Evolutionary conservation across 176 grass and related monocot species (phyloP).

Genomic region (Metroxylon sagu): DNA sequence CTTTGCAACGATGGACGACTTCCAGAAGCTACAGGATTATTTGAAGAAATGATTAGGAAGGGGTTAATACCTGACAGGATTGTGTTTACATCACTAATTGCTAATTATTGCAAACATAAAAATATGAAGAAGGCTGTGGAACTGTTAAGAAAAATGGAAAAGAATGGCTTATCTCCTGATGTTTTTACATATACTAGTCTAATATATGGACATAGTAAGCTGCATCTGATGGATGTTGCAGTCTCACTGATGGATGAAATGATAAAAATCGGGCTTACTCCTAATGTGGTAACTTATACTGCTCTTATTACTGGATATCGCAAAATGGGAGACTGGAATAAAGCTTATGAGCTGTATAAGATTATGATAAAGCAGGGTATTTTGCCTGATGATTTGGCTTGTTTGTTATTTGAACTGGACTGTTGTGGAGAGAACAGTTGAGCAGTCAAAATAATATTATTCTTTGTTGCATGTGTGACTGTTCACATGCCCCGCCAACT

Average conservation of each 20-base stretch:
- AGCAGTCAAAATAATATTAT: no score
- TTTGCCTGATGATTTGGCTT: slow-evolving; percentile 9
- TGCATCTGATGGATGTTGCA: slow-evolving; percentile 20
- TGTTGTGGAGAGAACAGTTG: background rate
- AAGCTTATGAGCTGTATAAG: slow-evolving; percentile 26
- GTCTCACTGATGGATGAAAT: slow-evolving; percentile 26
- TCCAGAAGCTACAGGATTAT: slow-evolving; percentile 16
- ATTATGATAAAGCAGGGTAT: slow-evolving; percentile 31
- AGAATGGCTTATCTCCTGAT: slow-evolving; percentile 14
- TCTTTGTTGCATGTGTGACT: no score
- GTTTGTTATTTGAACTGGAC: slow-evolving; percentile 8
- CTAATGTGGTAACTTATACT: slow-evolving; percentile 33
- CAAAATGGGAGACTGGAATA: slow-evolving; percentile 33
- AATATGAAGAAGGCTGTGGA: slow-evolving; percentile 50
- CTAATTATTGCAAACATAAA: slow-evolving; percentile 35
- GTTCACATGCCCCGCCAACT: no score
- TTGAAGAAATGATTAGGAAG: slow-evolving; percentile 15
- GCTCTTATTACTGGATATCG: slow-evolving; percentile 21
- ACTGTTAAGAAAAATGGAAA: slow-evolving; percentile 39
- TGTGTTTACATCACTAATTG: slow-evolving; percentile 54
- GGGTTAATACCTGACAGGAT: slow-evolving; percentile 24
- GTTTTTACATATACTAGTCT: slow-evolving; percentile 20
- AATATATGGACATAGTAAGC: slow-evolving; percentile 31
- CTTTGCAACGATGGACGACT: slow-evolving; percentile 21
- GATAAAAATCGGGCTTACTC: slow-evolving; percentile 17